A percentile compares a stretch with the other conserved stretches of the same genome.
These are phyloP conservation scores for Flueggea neowawraea DNA, from an alignment of 441 rosid species.

Conservation along the genomic window DNA sequence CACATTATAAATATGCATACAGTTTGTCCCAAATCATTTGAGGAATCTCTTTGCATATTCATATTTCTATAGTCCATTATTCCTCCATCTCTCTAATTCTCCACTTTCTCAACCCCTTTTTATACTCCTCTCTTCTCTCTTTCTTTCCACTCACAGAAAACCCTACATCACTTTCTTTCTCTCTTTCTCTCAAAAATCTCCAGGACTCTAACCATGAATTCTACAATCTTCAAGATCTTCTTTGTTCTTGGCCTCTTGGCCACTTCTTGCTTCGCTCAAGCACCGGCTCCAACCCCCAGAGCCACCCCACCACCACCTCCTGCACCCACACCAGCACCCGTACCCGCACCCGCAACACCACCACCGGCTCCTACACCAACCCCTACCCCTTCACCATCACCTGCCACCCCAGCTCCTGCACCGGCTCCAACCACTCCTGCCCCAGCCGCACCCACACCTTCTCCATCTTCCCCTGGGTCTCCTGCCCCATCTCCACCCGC, in stretches of 20 bases:
- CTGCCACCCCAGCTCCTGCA: slow-evolving; percentile 33
- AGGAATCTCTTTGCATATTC: no score
- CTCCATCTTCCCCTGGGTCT: slow-evolving; percentile 9
- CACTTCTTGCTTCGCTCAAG: slow-evolving; percentile 64
- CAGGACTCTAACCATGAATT: slow-evolving; percentile 35
- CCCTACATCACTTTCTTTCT: background rate
- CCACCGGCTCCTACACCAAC: slow-evolving; percentile 21
- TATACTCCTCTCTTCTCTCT: background rate
- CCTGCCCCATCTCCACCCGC: slow-evolving; percentile 26
- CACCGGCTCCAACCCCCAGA: slow-evolving; percentile 53
- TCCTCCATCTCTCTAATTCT: slow-evolving; percentile 1
- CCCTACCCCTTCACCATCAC: slow-evolving; percentile 9
- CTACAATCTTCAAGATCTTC: slow-evolving; percentile 33
- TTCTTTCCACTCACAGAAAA: slow-evolving; percentile 3
- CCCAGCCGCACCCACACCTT: slow-evolving; percentile 25
- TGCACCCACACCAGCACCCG: slow-evolving; percentile 15
- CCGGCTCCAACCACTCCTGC: slow-evolving; percentile 31
- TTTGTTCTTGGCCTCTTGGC: slow-evolving; percentile 54
- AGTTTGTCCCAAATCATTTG: no score
- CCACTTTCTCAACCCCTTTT: slow-evolving; percentile 1
- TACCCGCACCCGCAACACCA: slow-evolving; percentile 10
- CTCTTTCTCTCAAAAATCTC: slow-evolving; percentile 1
- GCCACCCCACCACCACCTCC: slow-evolving; percentile 28
- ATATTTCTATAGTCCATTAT: no score
- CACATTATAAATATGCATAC: no score